phyloP scores from a whole-genome alignment of 495 filamentous ascomycete species.

The Podospora australis region DNA sequence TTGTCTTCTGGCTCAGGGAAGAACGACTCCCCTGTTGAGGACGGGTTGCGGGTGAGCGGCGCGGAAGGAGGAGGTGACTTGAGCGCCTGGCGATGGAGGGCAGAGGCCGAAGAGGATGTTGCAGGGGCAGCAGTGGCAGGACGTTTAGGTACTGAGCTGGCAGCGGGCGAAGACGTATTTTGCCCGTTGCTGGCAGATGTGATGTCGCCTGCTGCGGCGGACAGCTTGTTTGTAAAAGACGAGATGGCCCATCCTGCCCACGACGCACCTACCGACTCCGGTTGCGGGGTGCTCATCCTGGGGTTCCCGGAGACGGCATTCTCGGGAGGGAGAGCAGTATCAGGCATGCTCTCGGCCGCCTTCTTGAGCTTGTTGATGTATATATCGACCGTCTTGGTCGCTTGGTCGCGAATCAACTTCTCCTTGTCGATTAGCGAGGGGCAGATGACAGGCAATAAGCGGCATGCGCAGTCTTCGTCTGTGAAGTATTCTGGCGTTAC shows the following conservation, averaged over 20 bases:
- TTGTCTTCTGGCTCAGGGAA: constrained; percentile 35
- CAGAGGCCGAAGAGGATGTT: constrained; percentile 42
- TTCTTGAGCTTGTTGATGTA: constrained; percentile 82
- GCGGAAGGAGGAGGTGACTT: constrained; percentile 39
- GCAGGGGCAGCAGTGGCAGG: constrained; percentile 11
- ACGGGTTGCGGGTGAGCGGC: constrained; percentile 36
- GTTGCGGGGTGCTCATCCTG: constrained; percentile 68
- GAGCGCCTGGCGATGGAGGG: constrained; percentile 47
- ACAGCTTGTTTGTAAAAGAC: constrained; percentile 93
- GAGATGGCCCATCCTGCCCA: constrained; percentile 99
- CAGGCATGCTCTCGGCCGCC: constrained; percentile 68
- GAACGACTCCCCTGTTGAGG: constrained; percentile 39
- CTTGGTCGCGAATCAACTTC: constrained; percentile 86
- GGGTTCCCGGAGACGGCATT: constrained; percentile 45
- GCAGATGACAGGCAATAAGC: constrained; percentile 76
- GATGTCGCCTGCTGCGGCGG: constrained; percentile 78
- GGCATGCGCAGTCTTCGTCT: constrained; percentile 82
- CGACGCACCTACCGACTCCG: constrained; percentile 40
- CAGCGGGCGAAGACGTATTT: neutral
- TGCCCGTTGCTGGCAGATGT: constrained; percentile 33
- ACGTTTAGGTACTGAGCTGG: neutral
- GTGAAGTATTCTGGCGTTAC: constrained; percentile 81
- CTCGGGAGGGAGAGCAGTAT: constrained; percentile 55
- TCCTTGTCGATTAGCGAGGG: constrained; percentile 78
- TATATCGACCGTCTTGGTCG: constrained; percentile 82